A percentile compares a stretch with the other conserved stretches of the same genome.
phyloP scores from a whole-genome alignment of 75 land plant genomes.

The Cryptomeria japonica region DNA sequence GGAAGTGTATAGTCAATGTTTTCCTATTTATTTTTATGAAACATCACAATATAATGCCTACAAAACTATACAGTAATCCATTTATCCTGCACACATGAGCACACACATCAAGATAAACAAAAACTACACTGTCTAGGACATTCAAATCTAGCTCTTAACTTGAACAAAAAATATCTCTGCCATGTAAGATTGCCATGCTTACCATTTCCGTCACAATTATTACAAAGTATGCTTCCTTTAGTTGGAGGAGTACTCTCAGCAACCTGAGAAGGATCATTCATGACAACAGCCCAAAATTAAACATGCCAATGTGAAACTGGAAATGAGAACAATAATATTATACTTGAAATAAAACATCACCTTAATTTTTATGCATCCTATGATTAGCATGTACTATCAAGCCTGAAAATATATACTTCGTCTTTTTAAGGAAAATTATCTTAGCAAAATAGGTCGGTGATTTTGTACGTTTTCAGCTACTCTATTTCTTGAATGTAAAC shows the following conservation, averaged over 20 bases:
- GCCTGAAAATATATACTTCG: neutral
- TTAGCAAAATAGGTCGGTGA: neutral
- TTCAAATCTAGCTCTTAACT: neutral
- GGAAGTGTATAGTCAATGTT: neutral
- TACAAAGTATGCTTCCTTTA: constrained; percentile 57
- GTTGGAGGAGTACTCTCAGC: constrained; percentile 26
- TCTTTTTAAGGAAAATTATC: neutral
- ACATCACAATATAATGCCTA: neutral
- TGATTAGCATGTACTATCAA: neutral
- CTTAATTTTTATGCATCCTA: neutral
- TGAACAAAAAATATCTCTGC: neutral
- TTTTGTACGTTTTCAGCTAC: neutral
- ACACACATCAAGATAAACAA: constrained; percentile 2
- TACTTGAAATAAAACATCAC: neutral
- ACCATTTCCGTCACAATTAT: constrained; percentile 76
- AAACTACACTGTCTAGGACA: neutral
- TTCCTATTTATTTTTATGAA: neutral
- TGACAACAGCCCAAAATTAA: neutral
- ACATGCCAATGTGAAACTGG: neutral
- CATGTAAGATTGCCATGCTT: constrained; percentile 5
- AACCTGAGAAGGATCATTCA: constrained; percentile 34
- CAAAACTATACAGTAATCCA: neutral
- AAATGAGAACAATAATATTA: neutral
- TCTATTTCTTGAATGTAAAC: neutral
- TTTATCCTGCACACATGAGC: constrained; percentile 1